A percentile compares a stretch with the other conserved stretches of the same genome.
phyloP scores from a whole-genome alignment of 2,329 filamentous ascomycete species.

The Pseudogymnoascus pannorum region DNA sequence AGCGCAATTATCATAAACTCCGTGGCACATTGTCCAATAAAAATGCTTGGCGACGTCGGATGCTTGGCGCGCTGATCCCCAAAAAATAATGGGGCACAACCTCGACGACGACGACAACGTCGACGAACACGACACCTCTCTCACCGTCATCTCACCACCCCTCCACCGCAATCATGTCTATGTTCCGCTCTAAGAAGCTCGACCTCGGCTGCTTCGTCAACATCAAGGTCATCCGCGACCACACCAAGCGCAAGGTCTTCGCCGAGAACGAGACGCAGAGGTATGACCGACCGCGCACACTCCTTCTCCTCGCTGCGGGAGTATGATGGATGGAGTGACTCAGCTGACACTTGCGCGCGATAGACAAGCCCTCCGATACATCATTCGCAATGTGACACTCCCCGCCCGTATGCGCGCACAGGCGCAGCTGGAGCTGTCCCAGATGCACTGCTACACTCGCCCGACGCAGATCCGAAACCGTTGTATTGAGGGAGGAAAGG shows the following conservation, averaged over 20 bases:
- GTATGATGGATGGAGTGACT: not conserved
- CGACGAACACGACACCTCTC: constrained; percentile 2
- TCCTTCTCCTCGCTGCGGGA: not conserved
- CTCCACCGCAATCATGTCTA: constrained; percentile 54
- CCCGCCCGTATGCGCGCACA: constrained; percentile 75
- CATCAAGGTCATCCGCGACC: constrained; percentile 79
- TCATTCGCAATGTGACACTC: constrained; percentile 86
- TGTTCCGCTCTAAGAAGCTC: constrained; percentile 85
- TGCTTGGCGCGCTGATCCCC: not conserved
- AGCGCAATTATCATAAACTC: not conserved
- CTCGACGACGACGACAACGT: not conserved
- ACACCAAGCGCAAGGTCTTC: constrained; percentile 93
- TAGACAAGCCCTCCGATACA: constrained; percentile 88
- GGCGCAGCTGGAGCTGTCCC: constrained; percentile 83
- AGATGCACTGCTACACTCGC: constrained; percentile 95
- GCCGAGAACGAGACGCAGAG: constrained; percentile 80
- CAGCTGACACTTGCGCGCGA: constrained; percentile 9
- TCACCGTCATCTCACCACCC: not conserved
- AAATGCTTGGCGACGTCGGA: not conserved
- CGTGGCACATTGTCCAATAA: not conserved
- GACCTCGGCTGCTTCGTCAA: constrained; percentile 86
- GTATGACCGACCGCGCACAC: constrained; percentile 32
- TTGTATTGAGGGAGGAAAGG: constrained; percentile 86
- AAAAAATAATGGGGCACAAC: not conserved
- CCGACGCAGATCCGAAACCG: constrained; percentile 91